Conservation (phyloP, 2,329 filamentous ascomycete species). For the Botrytis galanthina region DNA sequence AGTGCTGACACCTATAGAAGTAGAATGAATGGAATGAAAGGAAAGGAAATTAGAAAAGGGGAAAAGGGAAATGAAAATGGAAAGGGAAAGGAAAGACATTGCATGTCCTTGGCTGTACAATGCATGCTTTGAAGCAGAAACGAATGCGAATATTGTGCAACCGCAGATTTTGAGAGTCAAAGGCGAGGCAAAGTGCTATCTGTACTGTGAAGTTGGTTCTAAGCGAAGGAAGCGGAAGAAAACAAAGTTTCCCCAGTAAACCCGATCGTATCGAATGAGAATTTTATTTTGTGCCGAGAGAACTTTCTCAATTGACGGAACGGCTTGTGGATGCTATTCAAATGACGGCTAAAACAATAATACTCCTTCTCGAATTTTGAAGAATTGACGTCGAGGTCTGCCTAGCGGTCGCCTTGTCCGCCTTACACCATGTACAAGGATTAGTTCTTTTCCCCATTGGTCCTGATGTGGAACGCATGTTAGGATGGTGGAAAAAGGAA, state of each 20-base stretch:
- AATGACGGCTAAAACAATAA: neutral
- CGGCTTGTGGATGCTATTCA: neutral
- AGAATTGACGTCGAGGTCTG: constrained; percentile 22
- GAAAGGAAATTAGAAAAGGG: neutral
- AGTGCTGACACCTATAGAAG: neutral
- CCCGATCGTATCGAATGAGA: neutral
- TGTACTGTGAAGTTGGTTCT: neutral
- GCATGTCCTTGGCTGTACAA: neutral
- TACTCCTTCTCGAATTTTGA: neutral
- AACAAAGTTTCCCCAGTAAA: neutral
- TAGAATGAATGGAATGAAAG: neutral
- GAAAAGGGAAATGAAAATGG: neutral
- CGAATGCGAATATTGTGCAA: neutral
- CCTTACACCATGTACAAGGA: constrained; percentile 18
- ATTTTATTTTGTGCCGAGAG: neutral
- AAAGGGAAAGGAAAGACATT: too few relatives aligned
- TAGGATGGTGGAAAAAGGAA: neutral
- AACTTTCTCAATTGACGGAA: neutral
- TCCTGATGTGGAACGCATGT: neutral
- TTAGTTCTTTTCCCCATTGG: neutral
- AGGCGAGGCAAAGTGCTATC: neutral
- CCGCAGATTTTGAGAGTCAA: neutral
- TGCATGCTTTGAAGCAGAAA: neutral
- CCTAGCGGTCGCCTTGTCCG: constrained; percentile 29
- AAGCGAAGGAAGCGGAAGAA: neutral